Evolutionary conservation across 2,329 filamentous ascomycete species (phyloP).

Genomic region (Paraconiothyrium sp.): DNA sequence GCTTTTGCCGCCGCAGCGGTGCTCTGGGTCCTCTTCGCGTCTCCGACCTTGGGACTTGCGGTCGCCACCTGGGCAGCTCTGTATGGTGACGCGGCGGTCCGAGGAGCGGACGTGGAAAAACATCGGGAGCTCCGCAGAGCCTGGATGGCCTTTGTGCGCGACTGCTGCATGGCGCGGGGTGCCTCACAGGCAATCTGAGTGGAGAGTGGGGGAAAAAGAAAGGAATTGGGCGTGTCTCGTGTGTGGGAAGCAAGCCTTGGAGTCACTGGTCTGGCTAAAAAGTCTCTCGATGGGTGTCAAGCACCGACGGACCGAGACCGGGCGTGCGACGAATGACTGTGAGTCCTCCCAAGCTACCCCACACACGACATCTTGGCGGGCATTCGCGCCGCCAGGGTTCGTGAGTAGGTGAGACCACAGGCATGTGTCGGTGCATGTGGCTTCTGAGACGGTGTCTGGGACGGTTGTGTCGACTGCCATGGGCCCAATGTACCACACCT

Average conservation of each 20-base stretch:
- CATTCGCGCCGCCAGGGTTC: too few relatives aligned
- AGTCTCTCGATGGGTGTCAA: slow-evolving; percentile 8
- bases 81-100: slow-evolving; percentile 57
- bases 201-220: slow-evolving; percentile 28
- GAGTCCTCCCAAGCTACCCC: neutral
- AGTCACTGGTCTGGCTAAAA: slow-evolving; percentile 11
- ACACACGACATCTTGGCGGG: too few relatives aligned
- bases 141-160: slow-evolving; percentile 47
- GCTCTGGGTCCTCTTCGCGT: slow-evolving; percentile 54
- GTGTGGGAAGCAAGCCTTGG: slow-evolving; percentile 21
- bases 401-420: too few relatives aligned
- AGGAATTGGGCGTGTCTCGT: slow-evolving; percentile 11
- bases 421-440: too few relatives aligned
- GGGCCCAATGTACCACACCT: neutral
- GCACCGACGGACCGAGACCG: slow-evolving; percentile 9
- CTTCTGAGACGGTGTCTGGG: too few relatives aligned
- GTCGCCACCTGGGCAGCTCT: slow-evolving; percentile 44
- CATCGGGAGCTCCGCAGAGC: slow-evolving; percentile 51
- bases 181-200: slow-evolving; percentile 20
- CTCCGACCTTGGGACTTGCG: slow-evolving; percentile 40
- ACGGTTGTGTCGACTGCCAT: too few relatives aligned
- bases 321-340: neutral
- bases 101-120: slow-evolving; percentile 54
- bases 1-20: slow-evolving; percentile 52
- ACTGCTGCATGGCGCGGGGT: slow-evolving; percentile 44